Evolutionary conservation across 1,284 basidiomycete species (phyloP).

Genomic region (Ustilago esculenta): DNA sequence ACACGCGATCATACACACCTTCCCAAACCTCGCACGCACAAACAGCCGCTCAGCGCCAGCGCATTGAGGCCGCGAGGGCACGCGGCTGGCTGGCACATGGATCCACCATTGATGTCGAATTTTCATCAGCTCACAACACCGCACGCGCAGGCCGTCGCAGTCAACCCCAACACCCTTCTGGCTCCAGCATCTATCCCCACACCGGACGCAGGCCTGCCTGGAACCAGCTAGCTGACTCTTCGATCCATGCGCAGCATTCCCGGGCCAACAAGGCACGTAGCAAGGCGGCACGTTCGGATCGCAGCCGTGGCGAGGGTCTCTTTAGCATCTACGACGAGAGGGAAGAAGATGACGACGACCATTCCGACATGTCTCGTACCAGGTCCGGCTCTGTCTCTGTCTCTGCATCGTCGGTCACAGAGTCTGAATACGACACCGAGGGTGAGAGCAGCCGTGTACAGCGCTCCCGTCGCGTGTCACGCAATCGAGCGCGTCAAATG

Average conservation of each 20-base stretch:
- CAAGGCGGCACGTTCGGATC: conserved; percentile 9
- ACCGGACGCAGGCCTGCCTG: conserved; percentile 5
- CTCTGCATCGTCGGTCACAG: conserved; percentile 48
- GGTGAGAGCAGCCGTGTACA: conserved; percentile 25
- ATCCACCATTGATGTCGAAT: conserved; percentile 28
- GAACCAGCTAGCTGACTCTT: conserved; percentile 20
- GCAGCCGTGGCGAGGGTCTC: conserved; percentile 18
- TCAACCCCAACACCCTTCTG: conserved; percentile 3
- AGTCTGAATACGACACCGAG: conserved; percentile 41
- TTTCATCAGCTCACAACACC: not conserved
- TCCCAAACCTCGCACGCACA: conserved; percentile 1
- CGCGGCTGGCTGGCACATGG: conserved; percentile 53
- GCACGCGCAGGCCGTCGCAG: not conserved
- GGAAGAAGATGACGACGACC: conserved; percentile 18
- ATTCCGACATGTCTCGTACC: conserved; percentile 40
- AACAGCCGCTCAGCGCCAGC: conserved; percentile 16
- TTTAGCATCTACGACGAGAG: conserved; percentile 43
- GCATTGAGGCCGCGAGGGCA: conserved; percentile 18
- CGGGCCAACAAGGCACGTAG: conserved; percentile 17
- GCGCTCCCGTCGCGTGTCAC: conserved; percentile 25
- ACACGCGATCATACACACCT: conserved; percentile 1
- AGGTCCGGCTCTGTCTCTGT: conserved; percentile 31
- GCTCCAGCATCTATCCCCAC: conserved; percentile 22
- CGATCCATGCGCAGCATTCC: conserved; percentile 20
- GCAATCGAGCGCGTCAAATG: conserved; percentile 47